Conservation (phyloP, 805 yeast genomes). For the Metschnikowia hibisci region DNA sequence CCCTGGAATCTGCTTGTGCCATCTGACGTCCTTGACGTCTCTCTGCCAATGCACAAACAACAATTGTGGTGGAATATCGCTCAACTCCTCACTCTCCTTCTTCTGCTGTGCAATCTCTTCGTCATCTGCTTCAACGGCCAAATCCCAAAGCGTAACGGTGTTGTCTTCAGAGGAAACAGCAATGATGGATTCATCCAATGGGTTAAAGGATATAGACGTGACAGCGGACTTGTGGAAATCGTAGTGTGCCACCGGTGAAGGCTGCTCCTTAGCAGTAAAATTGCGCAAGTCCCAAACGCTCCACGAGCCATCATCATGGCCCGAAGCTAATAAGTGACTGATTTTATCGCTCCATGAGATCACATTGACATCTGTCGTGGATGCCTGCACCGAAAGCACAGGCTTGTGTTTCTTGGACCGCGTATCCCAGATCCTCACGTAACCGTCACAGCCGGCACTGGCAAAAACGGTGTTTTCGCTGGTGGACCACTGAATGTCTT, state of each 20-base stretch:
- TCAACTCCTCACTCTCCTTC: constrained; percentile 71
- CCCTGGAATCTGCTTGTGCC: constrained; percentile 98
- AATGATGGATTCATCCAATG: constrained; percentile 89
- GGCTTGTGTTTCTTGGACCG: constrained; percentile 90
- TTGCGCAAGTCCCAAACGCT: constrained; percentile 95
- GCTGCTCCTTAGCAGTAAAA: constrained; percentile 52
- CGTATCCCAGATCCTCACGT: constrained; percentile 93
- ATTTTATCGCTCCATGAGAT: constrained; percentile 92
- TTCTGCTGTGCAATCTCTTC: constrained; percentile 89
- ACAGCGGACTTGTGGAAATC: constrained; percentile 92
- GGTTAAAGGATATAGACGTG: constrained; percentile 92
- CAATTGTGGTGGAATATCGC: constrained; percentile 91
- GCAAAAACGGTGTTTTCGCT: constrained; percentile 92
- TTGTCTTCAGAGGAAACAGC: constrained; percentile 97
- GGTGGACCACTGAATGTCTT: constrained; percentile 95
- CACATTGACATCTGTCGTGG: constrained; percentile 84
- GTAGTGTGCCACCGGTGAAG: constrained; percentile 88
- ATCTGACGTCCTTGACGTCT: constrained; percentile 95
- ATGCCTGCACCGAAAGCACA: constrained; percentile 78
- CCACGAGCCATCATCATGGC: constrained; percentile 97
- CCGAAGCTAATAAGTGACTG: constrained; percentile 84
- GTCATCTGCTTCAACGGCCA: constrained; percentile 96
- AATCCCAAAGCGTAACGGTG: constrained; percentile 96
- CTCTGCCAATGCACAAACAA: constrained; percentile 97
- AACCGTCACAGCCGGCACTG: constrained; percentile 90